Percentiles rank a stretch among this genome's conserved stretches.
Evolutionary conservation across 768 basidiomycete species (phyloP).

Genomic region (Piloderma croceum): DNA sequence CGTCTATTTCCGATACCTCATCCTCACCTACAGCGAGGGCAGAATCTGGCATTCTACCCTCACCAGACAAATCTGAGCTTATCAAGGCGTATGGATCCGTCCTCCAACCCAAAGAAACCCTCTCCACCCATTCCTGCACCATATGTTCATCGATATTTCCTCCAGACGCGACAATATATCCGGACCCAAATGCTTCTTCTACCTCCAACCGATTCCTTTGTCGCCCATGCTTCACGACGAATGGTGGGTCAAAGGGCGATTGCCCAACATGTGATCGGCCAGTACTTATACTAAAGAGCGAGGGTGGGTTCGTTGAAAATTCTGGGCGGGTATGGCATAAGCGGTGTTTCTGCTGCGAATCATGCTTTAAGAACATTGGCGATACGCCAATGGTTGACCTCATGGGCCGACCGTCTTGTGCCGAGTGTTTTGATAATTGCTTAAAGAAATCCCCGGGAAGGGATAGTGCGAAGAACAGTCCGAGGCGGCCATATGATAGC

Average conservation of each 20-base stretch:
- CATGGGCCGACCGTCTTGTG: slow-evolving; percentile 74
- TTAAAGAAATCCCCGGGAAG: slow-evolving; percentile 38
- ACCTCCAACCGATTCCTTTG: slow-evolving; percentile 55
- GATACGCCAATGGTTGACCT: slow-evolving; percentile 77
- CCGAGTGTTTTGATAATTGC: slow-evolving; percentile 76
- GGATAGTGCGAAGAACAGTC: too few relatives aligned
- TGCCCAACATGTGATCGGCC: slow-evolving; percentile 65
- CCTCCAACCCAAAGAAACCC: slow-evolving; percentile 69
- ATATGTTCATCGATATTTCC: slow-evolving; percentile 60
- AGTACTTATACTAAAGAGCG: slow-evolving; percentile 68
- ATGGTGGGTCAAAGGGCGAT: slow-evolving; percentile 73
- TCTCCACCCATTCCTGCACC: slow-evolving; percentile 65
- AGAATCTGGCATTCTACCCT: slow-evolving; percentile 57
- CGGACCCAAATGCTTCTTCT: slow-evolving; percentile 47
- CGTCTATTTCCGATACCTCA: slow-evolving; percentile 20
- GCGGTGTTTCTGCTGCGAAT: slow-evolving; percentile 69
- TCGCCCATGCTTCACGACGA: slow-evolving; percentile 60
- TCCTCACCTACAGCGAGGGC: slow-evolving; percentile 45
- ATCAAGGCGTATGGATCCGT: slow-evolving; percentile 85
- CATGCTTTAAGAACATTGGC: slow-evolving; percentile 69
- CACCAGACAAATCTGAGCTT: slow-evolving; percentile 43
- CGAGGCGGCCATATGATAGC: too few relatives aligned
- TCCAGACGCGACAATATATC: slow-evolving; percentile 84
- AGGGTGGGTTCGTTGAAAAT: slow-evolving; percentile 74
- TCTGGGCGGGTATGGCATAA: slow-evolving; percentile 75